Percentiles rank a stretch among this genome's conserved stretches.
These are phyloP conservation scores for Ajuga chamaepitys DNA, from an alignment of 257 asterid species.

Conservation along the genomic window DNA sequence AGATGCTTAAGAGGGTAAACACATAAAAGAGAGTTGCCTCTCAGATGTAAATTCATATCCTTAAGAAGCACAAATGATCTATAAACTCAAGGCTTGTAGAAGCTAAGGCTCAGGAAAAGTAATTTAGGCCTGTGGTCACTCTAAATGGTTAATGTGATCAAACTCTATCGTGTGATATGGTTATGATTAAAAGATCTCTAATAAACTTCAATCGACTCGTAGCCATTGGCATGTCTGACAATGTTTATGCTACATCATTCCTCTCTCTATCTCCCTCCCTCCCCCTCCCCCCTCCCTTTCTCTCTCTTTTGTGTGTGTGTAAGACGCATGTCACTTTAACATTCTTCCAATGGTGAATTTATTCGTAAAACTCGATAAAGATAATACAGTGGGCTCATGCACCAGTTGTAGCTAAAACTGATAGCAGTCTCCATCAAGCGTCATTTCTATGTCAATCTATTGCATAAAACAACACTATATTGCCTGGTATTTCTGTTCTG, in stretches of 20 bases:
- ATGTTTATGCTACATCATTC: background rate
- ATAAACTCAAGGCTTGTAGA: background rate
- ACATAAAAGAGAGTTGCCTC: background rate
- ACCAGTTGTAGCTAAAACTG: constrained; percentile 4
- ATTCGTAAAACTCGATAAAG: background rate
- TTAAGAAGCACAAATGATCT: background rate
- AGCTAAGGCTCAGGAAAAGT: background rate
- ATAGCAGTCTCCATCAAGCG: background rate
- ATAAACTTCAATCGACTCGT: background rate
- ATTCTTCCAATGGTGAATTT: background rate
- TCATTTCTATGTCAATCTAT: background rate
- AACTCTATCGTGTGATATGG: background rate
- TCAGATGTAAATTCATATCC: background rate
- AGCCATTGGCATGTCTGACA: background rate
- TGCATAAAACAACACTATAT: background rate
- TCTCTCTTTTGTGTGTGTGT: background rate
- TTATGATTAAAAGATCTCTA: background rate
- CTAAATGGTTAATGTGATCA: background rate
- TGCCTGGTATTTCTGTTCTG: background rate
- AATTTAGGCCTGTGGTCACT: background rate
- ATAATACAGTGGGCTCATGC: background rate
- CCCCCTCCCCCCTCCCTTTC: no score
- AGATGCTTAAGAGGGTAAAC: background rate
- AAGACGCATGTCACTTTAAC: background rate
- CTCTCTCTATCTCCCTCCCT: no score